These are phyloP conservation scores for Alternaria panax DNA, from an alignment of 2,329 filamentous ascomycete genomes.

Conservation along the genomic window DNA sequence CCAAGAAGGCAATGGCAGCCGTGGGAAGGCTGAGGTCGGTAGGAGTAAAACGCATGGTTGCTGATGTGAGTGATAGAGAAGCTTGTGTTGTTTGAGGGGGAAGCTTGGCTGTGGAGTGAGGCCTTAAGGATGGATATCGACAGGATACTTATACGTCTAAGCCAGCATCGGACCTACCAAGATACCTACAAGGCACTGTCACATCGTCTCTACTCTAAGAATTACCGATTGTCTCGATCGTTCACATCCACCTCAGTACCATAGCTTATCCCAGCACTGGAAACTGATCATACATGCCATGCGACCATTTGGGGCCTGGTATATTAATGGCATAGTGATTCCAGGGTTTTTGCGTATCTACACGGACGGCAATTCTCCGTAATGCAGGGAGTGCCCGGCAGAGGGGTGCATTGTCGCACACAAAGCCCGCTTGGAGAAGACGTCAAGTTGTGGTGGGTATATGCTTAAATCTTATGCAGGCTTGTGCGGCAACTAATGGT, in stretches of 20 bases:
- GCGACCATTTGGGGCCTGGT: conserved; percentile 1
- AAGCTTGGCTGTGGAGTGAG: conserved; percentile 1
- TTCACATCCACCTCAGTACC: background rate
- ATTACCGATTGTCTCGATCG: background rate
- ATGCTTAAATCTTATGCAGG: conserved; percentile 9
- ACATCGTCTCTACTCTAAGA: background rate
- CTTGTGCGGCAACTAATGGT: background rate
- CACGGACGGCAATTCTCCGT: conserved; percentile 15
- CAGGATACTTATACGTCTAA: conserved; percentile 13
- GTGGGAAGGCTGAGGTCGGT: conserved; percentile 13
- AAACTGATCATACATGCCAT: conserved; percentile 11
- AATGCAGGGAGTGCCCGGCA: conserved; percentile 11
- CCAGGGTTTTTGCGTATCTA: conserved; percentile 5
- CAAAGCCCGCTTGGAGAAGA: background rate
- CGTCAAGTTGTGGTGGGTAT: background rate
- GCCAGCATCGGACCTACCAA: background rate
- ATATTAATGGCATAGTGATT: conserved; percentile 18
- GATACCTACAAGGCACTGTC: background rate
- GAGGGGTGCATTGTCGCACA: background rate
- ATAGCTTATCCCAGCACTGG: conserved; percentile 2
- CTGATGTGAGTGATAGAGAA: background rate
- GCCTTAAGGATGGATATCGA: background rate
- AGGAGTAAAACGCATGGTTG: conserved; percentile 16
- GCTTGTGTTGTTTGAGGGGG: conserved; percentile 3
- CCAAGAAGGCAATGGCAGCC: conserved; percentile 20